Conservation (phyloP, 2,329 filamentous ascomycete genomes). For the Gliomastix tumulicola region DNA sequence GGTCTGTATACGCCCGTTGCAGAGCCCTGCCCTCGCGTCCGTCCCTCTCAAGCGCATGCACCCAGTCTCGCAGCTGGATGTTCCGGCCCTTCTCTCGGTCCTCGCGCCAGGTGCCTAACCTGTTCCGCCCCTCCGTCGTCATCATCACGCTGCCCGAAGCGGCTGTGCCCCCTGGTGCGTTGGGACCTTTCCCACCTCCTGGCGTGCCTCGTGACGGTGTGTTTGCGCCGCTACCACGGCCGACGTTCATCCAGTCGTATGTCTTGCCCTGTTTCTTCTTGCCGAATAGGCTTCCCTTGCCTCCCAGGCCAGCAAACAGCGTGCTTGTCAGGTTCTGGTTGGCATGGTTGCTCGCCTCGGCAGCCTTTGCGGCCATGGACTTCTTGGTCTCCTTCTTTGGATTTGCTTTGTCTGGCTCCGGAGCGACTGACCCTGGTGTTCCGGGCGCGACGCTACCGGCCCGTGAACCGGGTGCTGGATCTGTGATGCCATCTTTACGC, state of each 20-base stretch:
- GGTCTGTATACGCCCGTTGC: constrained; percentile 46
- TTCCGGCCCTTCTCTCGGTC: constrained; percentile 68
- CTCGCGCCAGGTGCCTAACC: constrained; percentile 71
- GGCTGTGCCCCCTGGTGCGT: too few relatives aligned
- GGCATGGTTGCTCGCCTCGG: constrained; percentile 71
- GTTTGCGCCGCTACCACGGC: constrained; percentile 42
- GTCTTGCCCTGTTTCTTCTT: constrained; percentile 59
- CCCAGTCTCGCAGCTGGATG: constrained; percentile 79
- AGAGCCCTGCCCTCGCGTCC: constrained; percentile 59
- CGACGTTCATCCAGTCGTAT: constrained; percentile 67
- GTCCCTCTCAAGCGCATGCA: constrained; percentile 73
- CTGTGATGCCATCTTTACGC: constrained; percentile 50
- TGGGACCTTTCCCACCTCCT: constrained; percentile 22
- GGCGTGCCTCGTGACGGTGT: constrained; percentile 35
- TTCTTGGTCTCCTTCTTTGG: constrained; percentile 83
- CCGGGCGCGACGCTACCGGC: constrained; percentile 50
- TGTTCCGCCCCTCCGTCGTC: constrained; percentile 52
- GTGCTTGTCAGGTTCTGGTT: constrained; percentile 79
- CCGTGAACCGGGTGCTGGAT: constrained; percentile 41
- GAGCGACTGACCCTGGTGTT: constrained; percentile 55
- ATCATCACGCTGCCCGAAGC: constrained; percentile 27
- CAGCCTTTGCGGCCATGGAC: constrained; percentile 67
- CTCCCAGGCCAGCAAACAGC: constrained; percentile 61
- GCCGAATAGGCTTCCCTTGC: constrained; percentile 47
- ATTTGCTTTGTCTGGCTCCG: constrained; percentile 60